Evolutionary conservation across 768 basidiomycete species (phyloP), one percentile per base, ranked within the genome.

Genomic region (Serendipita indica): DNA sequence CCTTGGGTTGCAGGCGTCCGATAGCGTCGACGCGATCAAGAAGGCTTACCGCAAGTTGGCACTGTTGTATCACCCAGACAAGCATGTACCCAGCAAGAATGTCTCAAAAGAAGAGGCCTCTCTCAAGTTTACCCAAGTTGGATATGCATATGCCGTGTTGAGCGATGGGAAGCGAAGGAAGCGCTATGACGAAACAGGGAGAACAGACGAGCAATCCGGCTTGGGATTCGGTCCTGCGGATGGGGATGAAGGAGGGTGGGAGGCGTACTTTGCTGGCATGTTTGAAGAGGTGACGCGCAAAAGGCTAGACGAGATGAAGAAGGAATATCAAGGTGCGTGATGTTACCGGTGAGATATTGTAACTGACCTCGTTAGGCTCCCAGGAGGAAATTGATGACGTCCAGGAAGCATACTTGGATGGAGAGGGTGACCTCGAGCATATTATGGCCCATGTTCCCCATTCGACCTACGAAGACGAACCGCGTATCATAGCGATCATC

Each of bases 281-380:
- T 96, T 91, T 63, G 86, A 93, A 61, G 77, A 82, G 58, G 86
- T 94, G 25, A 93, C 91, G 59, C 79, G 83, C 62, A 83, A 80
- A 61, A 86, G 82, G 68, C 74, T 99, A 58, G 91, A 97, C 63
- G 89, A 96, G 68, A 81, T 94, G 80, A 94, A 89, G 79, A 82
- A 82, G 64, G 83, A 82, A 65, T 99, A 99, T 70, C 92, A 98
- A 76, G 90, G 96, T 86, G 60, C 58, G 70, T 28, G 39, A 22
- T 20, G 60, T 59, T 59, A 32, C 13, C 39, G 18, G 14, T 33
- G 34, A 3, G 1, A 16, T 10, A 14, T 16, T 5, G 33, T 60
- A 46, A 45, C 39, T 46, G 56, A 61, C 45, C 39, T 35, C 25
- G 34, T 2, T 64, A 97, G 94, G 84, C 57, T 96, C 94, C 13